Base-by-base conservation (phyloP, 192 early-diverging fungal genomes). In the Backusella luteola region DNA sequence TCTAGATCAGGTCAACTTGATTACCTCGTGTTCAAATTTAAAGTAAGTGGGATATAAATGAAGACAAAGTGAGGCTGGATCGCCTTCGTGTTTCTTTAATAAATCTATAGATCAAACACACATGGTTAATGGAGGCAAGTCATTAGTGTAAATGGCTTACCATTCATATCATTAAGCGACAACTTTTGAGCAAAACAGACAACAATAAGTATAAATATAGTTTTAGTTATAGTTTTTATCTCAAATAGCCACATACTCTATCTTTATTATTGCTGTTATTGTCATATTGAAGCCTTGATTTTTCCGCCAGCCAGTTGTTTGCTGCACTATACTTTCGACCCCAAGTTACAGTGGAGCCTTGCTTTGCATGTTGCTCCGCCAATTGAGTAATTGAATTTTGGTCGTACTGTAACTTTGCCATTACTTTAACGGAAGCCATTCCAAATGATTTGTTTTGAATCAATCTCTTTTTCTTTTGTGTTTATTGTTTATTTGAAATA, bases 1-100 rank as follows among this genome's bases (percentile, higher is more conserved):
- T n/a, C 23, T n/a, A 21, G 32, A 32, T 56, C n/a, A 9, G 53
- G 53, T 56, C 23, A 56, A 21, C 21, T 23, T n/a, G 19, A 11
- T 9, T 77, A 87, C 86, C 81, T 88, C 83, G 66, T 86, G 85
- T 42, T 91, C 90, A 80, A 93, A 93, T 67, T 91, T 90, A 77
- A 92, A 93, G 83, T 93, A 91, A 32, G 90, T 90, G 53, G 89
- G 84, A 71, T 91, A 91, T 66, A 93, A 74, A 71, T 92, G 92
- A 41, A 93, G 70, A 35, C 82, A 80, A 39, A 92, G 82, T 2
- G 92, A 93, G 6, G 91, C 88, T 68, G 82, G 80, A 56, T 84
- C 85, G 23, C 85, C 71, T 68, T 83, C 81, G 72, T 88, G 85
- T 73, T 83, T 79, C 79, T 84, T 9, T 76, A 87, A 44, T 19